Percentiles rank a stretch among this genome's conserved stretches.
Evolutionary conservation across 306 rosid genomes (phyloP).

Genomic region (Corylus heterophylla): DNA sequence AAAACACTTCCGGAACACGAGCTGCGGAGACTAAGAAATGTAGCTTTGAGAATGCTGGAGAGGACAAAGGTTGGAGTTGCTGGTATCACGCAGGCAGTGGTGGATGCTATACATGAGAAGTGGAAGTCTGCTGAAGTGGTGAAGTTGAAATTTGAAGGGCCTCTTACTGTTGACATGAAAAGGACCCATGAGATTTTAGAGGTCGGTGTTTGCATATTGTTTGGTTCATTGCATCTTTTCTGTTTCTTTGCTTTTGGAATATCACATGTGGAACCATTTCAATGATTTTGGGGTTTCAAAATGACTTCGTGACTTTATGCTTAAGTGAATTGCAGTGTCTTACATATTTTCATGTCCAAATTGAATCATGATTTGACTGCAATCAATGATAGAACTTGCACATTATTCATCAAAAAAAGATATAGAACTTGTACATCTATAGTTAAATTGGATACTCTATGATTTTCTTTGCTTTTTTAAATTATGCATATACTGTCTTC

Average conservation of each 20-base stretch:
- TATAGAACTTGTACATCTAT: background rate
- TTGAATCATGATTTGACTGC: background rate
- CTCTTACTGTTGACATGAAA: conserved; percentile 74
- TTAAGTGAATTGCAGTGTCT: background rate
- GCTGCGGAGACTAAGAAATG: conserved; percentile 73
- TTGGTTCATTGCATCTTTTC: background rate
- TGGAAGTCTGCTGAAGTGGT: conserved; percentile 80
- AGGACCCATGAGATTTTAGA: conserved; percentile 70
- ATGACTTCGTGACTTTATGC: background rate
- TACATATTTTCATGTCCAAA: background rate
- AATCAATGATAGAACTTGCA: background rate
- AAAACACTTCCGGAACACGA: conserved; percentile 68
- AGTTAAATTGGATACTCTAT: background rate
- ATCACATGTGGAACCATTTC: background rate
- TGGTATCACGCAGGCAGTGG: conserved; percentile 75
- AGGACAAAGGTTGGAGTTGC: conserved; percentile 72
- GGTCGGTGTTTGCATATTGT: conserved; percentile 39
- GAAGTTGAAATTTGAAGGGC: conserved; percentile 78
- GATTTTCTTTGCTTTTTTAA: conserved; percentile 1
- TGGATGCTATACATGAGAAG: conserved; percentile 59
- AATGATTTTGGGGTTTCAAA: background rate
- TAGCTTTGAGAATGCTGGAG: conserved; percentile 77
- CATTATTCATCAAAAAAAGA: background rate
- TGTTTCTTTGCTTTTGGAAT: background rate
- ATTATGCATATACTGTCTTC: background rate